These are phyloP conservation scores for Podospora pseudoanserina DNA, from an alignment of 495 filamentous ascomycete species.

Conservation along the genomic window DNA sequence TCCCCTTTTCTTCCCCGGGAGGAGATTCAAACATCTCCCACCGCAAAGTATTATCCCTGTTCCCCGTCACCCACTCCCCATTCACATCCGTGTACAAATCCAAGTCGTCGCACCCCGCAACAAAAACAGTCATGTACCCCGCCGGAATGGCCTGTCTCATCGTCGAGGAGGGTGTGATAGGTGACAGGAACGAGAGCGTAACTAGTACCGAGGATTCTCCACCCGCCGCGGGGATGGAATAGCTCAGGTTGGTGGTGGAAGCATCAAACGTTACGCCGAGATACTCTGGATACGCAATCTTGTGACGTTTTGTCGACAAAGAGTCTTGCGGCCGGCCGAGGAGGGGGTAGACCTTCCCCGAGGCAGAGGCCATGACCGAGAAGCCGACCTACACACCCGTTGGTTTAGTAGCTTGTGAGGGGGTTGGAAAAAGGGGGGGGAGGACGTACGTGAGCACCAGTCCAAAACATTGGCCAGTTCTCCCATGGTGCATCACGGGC, in stretches of 20 bases:
- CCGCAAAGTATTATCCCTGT: slow-evolving; percentile 61
- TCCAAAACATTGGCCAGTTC: slow-evolving; percentile 94
- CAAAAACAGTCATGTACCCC: slow-evolving; percentile 74
- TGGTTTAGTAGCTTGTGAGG: too few relatives aligned
- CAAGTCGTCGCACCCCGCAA: slow-evolving; percentile 67
- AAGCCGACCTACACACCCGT: slow-evolving; percentile 61
- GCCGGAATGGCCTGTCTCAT: slow-evolving; percentile 88
- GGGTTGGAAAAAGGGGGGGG: background rate
- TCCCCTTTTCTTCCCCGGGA: background rate
- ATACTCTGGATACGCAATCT: slow-evolving; percentile 67
- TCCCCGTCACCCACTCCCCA: slow-evolving; percentile 83
- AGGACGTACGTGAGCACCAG: slow-evolving; percentile 56
- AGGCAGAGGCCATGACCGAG: slow-evolving; percentile 67
- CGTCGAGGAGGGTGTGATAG: slow-evolving; percentile 89
- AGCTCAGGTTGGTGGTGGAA: slow-evolving; percentile 89
- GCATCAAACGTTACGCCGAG: slow-evolving; percentile 82
- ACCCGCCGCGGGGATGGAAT: slow-evolving; percentile 53
- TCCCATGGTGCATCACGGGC: slow-evolving; percentile 83
- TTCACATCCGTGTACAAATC: slow-evolving; percentile 85
- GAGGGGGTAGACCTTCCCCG: slow-evolving; percentile 75
- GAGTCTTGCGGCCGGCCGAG: slow-evolving; percentile 85
- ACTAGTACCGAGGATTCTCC: slow-evolving; percentile 47
- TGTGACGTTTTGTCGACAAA: slow-evolving; percentile 48
- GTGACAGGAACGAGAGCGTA: slow-evolving; percentile 82
- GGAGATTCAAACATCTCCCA: slow-evolving; percentile 53